Percentiles rank a stretch among this genome's conserved stretches.
Evolutionary conservation across 1,284 basidiomycete species (phyloP).

Genomic region (Fomitopsis palustris): DNA sequence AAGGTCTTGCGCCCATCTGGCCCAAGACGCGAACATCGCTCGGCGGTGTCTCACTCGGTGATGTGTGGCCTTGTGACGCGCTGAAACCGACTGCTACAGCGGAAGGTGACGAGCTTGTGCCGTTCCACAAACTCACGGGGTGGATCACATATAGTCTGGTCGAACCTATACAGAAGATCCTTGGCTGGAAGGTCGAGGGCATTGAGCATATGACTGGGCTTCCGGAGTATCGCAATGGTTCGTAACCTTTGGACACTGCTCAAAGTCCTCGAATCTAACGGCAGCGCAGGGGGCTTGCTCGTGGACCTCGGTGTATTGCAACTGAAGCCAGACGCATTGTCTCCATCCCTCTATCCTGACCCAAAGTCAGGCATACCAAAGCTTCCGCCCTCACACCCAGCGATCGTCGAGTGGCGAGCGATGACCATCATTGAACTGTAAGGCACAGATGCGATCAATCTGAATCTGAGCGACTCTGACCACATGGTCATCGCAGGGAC

Average conservation of each 20-base stretch:
- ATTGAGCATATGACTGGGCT: slow-evolving; percentile 80
- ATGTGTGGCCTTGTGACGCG: slow-evolving; percentile 84
- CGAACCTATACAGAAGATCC: slow-evolving; percentile 74
- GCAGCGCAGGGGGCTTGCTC: slow-evolving; percentile 71
- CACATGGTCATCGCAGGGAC: slow-evolving; percentile 52
- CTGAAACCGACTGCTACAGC: slow-evolving; percentile 35
- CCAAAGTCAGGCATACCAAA: slow-evolving; percentile 53
- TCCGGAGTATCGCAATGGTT: slow-evolving; percentile 89
- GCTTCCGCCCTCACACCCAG: slow-evolving; percentile 75
- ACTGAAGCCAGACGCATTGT: slow-evolving; percentile 50
- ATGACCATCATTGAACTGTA: slow-evolving; percentile 91
- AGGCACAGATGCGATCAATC: background rate
- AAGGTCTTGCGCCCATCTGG: slow-evolving; percentile 88
- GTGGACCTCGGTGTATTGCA: slow-evolving; percentile 80
- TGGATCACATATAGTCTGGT: slow-evolving; percentile 91
- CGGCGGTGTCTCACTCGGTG: slow-evolving; percentile 71
- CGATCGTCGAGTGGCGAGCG: slow-evolving; percentile 94
- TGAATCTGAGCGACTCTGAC: background rate
- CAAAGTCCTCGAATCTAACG: background rate
- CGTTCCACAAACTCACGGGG: slow-evolving; percentile 94
- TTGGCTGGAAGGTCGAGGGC: slow-evolving; percentile 77
- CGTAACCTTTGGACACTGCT: slow-evolving; percentile 7
- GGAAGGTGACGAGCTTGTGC: slow-evolving; percentile 73
- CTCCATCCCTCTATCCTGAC: slow-evolving; percentile 39
- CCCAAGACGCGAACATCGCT: slow-evolving; percentile 73